Evolutionary conservation across 2,329 filamentous ascomycete genomes (phyloP), one percentile per base, ranked within the genome.

Genomic region (Nemania sp.): DNA sequence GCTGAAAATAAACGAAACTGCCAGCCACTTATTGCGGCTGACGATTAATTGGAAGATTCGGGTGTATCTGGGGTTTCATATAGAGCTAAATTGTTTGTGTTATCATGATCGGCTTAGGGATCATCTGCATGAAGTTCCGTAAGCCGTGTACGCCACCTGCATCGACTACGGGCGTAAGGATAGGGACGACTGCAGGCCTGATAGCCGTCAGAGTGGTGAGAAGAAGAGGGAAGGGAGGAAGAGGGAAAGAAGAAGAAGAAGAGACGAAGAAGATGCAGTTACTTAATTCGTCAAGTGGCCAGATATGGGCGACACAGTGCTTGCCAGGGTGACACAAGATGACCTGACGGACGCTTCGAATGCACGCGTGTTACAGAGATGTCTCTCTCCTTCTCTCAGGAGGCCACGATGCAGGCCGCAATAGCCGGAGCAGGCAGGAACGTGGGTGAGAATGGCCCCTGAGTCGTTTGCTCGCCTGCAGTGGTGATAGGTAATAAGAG

Each of bases 291-390:
- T 30, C 28, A 17, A 36, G 33, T 47, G 28, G 52, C 52, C 47
- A 47, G 24, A 8, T 33, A 24, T 23, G 14, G 12, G 49, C 43
- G 19, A 49, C 28, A 48, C 52, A 46, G 45, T 34, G 41, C 49
- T 52, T 40, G 26, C 15, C 17, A 41, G 40, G 34, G 41, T 42
- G 42, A 30, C 41, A 56, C 49, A 26, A 45, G 24, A 40, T 12
- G 26, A 11, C 31, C n/a, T n/a, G n/a, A n/a, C n/a, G n/a, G 22
- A 24, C n/a, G 30, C 42, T 42, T 44, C 49, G 39, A 41, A 31
- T 31, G 33, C 24, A 48, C 42, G 20, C 33, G 47, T 48, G 43
- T 26, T 34, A 37, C 24, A 23, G 22, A 20, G 23, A 14, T 33
- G 17, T 39, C 30, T 40, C 17, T 36, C 28, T 49, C 6, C 30